Evolutionary conservation across 169 alveolate genomes (phyloP), one percentile per base, ranked within the genome.

Genomic region (Eimeria zaria): DNA sequence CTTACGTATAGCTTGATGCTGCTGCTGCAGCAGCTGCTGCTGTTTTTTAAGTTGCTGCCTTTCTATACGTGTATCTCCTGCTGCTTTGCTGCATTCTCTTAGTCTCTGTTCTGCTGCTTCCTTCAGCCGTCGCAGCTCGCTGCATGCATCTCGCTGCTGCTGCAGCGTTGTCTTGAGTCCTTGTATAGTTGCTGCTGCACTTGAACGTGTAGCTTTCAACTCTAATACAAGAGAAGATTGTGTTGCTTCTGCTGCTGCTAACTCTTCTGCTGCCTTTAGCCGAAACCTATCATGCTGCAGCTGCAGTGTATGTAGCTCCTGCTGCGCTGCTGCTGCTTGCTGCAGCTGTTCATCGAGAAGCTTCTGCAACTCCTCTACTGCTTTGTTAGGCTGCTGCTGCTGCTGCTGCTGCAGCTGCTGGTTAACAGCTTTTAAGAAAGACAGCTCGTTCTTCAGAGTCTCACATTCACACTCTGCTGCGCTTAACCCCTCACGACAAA

Each of bases 231-330:
- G n/a, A 9, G 92, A 44, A 8, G 78, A 78, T 24, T 39, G 41
- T 5, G 78, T 58, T 53, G 92, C 76, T 30, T 85, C 78, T 9
- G 92, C 92, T 60, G 92, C 92, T 27, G 92, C 80, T 9, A 85
- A 41, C 20, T 60, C 80, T 55, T 85, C 92, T 85, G 92, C 92
- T 1, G 41, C 33, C 3, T 55, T 71, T 12, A 36, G 14, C 39
- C 46, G 8, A 18, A 60, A 30, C 27, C 20, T 36, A 24, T 55
- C 80, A 20, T 36, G 80, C 78, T 85, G 80, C 71, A 58, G 89
- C 71, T 62, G 51, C 46, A 81, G 71, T 7, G 71, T 20, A n/a
- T 81, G 71, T 71, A 36, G 27, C 3, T 81, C 73, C 27, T 51
- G 53, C 44, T 81, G 89, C 41, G 58, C 73, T 46, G 51, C 51